These are phyloP conservation scores for Diaporthe longicolla DNA, from an alignment of 2,329 filamentous ascomycete species.

Conservation along the genomic window DNA sequence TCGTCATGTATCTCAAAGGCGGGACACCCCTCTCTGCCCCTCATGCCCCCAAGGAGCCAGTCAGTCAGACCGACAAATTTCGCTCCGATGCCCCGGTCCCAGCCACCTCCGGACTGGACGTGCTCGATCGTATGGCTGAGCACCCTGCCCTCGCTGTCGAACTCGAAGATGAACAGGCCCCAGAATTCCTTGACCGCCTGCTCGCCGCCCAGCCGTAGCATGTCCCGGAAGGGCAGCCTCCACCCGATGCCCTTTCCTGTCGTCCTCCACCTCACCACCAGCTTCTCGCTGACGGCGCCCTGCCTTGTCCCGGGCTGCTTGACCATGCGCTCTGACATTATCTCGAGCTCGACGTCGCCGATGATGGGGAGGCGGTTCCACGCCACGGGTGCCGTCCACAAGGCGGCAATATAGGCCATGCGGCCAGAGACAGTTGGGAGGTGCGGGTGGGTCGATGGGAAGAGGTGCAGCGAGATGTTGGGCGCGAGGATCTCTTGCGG, in stretches of 20 bases:
- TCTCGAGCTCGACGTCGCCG: constrained; percentile 89
- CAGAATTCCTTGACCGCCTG: constrained; percentile 81
- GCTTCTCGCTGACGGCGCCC: constrained; percentile 79
- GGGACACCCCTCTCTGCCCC: constrained; percentile 51
- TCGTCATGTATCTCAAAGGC: constrained; percentile 44
- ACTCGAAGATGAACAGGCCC: constrained; percentile 95
- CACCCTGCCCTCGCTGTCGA: constrained; percentile 88
- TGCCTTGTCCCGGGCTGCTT: constrained; percentile 66
- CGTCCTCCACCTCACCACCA: constrained; percentile 93
- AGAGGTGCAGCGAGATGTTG: constrained; percentile 78
- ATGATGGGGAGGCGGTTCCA: constrained; percentile 95
- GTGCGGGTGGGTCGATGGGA: constrained; percentile 84
- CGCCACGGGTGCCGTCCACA: constrained; percentile 96
- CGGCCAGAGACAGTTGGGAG: constrained; percentile 93
- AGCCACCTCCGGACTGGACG: constrained; percentile 85
- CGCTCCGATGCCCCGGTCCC: constrained; percentile 84
- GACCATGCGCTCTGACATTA: constrained; percentile 91
- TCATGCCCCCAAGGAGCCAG: constrained; percentile 88
- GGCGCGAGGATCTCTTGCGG: constrained; percentile 84
- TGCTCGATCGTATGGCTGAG: constrained; percentile 94
- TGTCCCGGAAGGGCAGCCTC: constrained; percentile 47
- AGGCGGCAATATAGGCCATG: constrained; percentile 90
- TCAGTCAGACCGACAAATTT: constrained; percentile 93
- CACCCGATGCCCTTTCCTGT: constrained; percentile 60
- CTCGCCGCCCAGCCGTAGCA: constrained; percentile 46